Base-by-base conservation (phyloP, 495 filamentous ascomycete species). In the Aspergillus taichungensis region DNA sequence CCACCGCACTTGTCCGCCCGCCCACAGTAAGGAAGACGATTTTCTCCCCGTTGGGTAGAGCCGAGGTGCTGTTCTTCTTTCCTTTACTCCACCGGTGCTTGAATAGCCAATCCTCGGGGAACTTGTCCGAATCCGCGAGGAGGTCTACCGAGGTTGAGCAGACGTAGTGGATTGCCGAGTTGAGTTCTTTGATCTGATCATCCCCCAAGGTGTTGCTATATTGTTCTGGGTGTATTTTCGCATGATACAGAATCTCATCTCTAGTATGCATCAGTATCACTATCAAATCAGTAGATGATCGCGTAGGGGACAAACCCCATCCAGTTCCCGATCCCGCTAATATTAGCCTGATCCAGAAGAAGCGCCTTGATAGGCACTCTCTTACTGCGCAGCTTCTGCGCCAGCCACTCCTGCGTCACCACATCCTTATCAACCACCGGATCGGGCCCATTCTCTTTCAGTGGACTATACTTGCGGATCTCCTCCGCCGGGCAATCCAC, bases 301-400 rank as follows among this genome's bases (percentile, higher is more conserved):
- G 45, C 30, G 27, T n/a, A 13, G 27, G 37, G 37, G n/a, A 57
- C 75, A 49, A 68, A 82, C 78, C 80, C 88, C 51, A 98, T 88
- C 92, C 91, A 97, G 53, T 96, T 97, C 2, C 92, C 92, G 39
- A 98, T 87, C 5, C 92, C 92, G 54, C 87, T 89, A 41, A 97
- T 82, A 54, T 83, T 85, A n/a, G 77, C 72, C 60, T 98, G 92
- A 55, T 96, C 87, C 9, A 96, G 73, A 13, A 98, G 63, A 40
- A 95, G 69, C 0, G 87, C 83, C 57, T 96, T 96, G 37, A 97
- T 71, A 0, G 91, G 87, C 1, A 95, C 83, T 43, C 78, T 83
- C 44, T 88, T 88, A 32, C 71, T 79, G 34, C 57, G 67, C 60
- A 95, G 60, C 62, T 87, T 88, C 45, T 76, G 58, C 13, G 56